Evolutionary conservation across 176 grass and related monocot genomes (phyloP).

Genomic region (Eremochloa ophiuroides): DNA sequence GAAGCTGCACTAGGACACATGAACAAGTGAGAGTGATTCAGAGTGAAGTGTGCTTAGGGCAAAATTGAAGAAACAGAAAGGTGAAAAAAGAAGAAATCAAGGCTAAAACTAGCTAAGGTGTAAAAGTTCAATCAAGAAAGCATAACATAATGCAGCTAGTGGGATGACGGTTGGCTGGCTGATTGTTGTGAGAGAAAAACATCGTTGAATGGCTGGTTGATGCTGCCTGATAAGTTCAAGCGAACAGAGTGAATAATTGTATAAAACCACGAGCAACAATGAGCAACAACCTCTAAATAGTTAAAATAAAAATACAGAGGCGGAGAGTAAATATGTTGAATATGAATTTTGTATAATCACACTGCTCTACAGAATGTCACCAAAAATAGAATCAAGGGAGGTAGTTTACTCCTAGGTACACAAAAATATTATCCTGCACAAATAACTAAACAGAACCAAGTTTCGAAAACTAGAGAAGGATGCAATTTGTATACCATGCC

Average conservation of each 20-base stretch:
- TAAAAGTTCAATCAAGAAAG: not conserved
- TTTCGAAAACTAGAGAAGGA: conserved; percentile 14
- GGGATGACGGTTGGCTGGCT: too few species aligned
- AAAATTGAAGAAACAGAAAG: not conserved
- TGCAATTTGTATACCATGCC: conserved; percentile 57
- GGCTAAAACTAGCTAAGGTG: conserved; percentile 10
- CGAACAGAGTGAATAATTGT: too few species aligned
- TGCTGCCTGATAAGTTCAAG: too few species aligned
- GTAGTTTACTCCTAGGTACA: not conserved
- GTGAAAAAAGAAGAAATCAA: not conserved
- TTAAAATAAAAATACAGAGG: not conserved
- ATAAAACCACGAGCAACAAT: not conserved
- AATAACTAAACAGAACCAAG: not conserved
- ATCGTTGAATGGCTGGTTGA: too few species aligned
- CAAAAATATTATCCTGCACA: not conserved
- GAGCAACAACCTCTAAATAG: conserved; percentile 9
- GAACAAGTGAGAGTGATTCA: not conserved
- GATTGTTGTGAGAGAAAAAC: too few species aligned
- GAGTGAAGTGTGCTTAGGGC: not conserved
- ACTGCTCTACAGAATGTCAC: not conserved
- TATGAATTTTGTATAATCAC: conserved; percentile 3
- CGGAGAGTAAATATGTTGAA: not conserved
- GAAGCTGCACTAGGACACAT: too few species aligned
- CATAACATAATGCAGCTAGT: not conserved
- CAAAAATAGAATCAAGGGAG: not conserved